Evolutionary conservation across 140 eudicot species (phyloP), one percentile per base, ranked within the genome.

Genomic region (Oenanthe javanica): DNA sequence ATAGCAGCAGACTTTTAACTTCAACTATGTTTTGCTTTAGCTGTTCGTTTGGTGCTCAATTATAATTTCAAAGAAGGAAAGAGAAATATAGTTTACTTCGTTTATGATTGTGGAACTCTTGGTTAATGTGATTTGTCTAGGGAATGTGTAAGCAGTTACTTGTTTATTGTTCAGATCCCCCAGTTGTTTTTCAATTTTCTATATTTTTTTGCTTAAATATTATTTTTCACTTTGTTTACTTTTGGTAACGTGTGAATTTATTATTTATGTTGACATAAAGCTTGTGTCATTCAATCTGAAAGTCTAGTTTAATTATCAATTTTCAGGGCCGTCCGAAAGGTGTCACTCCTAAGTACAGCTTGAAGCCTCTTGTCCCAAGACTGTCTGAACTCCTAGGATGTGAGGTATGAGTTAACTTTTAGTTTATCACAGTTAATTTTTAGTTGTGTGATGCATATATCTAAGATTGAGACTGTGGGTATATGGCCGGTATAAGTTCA

Each of bases 251-350:
- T 13, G n/a, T 0, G 42, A 40, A 16, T 42, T 69, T 71, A 11
- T 71, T 42, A 31, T 38, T 71, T 40, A 71, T 38, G 9, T 71
- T 38, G 27, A 71, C 4, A 1, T 71, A 71, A 71, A 71, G 13
- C 8, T 71, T 5, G 9, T 6, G 2, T 16, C 49, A 9, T 1
- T 7, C 40, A 13, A 1, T 71, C 27, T 71, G 27, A 70, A 71
- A 3, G 3, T 71, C 76, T 70, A 38, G 50, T 73, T 45, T 12
- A 19, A 73, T 73, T 73, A 3, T 55, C 77, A 70, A 38, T 83
- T 47, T 79, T 42, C 77, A 88, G 96, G 97, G 97, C 43, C 97
- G 93, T n/a, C 96, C 97, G 16, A 92, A 92, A 81, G 93, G 96
- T 59, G 92, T 92, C 78, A 89, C 93, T 6, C 96, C 97, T 67